Percentiles rank a stretch among this genome's conserved stretches.
These are phyloP conservation scores for Dictyostelium intermedium DNA, from an alignment of 78 protist genomes.

Conservation along the genomic window DNA sequence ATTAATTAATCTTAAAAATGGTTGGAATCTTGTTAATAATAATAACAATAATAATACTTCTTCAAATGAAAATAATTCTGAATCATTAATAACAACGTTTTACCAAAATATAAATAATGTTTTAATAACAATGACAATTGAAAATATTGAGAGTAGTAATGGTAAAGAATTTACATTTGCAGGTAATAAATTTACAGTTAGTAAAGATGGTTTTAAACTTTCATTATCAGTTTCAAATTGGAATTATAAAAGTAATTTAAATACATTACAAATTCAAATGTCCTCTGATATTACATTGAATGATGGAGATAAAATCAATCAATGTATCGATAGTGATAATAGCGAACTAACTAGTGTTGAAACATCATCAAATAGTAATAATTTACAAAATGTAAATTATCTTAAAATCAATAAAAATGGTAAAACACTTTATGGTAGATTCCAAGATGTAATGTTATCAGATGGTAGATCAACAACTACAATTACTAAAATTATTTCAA, in stretches of 20 bases:
- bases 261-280: not conserved
- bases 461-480: not conserved
- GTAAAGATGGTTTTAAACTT: not conserved
- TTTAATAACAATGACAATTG: not conserved
- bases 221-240: not conserved
- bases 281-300: not conserved
- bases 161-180: conserved; percentile 10
- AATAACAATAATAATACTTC: no score
- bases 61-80: not conserved
- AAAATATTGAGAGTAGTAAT: not conserved
- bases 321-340: not conserved
- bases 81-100: not conserved
- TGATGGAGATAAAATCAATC: not conserved
- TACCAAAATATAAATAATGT: not conserved
- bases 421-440: conserved; percentile 20
- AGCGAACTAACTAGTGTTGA: not conserved
- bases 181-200: not conserved
- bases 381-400: not conserved
- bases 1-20: not conserved
- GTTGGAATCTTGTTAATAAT: not conserved
- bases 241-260: not conserved
- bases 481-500: not conserved
- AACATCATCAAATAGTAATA: not conserved
- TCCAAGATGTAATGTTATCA: not conserved
- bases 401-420: conserved; percentile 11